Evolutionary conservation across 495 filamentous ascomycete species (phyloP).

Genomic region (Xylaria scruposa): DNA sequence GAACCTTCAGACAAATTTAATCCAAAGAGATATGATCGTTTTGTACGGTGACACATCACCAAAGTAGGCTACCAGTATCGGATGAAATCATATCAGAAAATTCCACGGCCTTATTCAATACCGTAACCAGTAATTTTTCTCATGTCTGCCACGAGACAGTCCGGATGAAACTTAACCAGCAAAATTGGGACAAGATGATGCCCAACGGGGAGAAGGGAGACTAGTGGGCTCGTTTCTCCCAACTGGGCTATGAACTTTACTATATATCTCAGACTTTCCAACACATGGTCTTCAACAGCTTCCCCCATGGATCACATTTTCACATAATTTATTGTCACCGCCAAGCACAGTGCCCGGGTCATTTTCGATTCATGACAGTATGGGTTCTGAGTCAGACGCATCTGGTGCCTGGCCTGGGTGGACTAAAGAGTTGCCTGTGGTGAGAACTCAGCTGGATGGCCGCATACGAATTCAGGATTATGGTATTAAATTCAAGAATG

Average conservation of each 20-base stretch:
- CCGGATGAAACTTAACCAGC: neutral
- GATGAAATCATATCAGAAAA: neutral
- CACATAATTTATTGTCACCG: neutral
- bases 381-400: neutral
- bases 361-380: neutral
- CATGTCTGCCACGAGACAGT: neutral
- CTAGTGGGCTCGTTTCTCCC: no score
- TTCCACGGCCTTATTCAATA: neutral
- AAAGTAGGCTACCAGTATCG: neutral
- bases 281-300: neutral
- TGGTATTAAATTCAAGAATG: neutral
- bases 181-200: neutral
- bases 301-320: neutral
- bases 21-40: neutral
- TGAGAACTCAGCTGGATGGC: neutral
- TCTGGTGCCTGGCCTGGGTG: neutral
- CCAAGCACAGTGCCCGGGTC: neutral
- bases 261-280: neutral
- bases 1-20: no score
- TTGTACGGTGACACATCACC: neutral
- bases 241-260: neutral
- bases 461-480: neutral
- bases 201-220: no score
- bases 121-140: neutral
- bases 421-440: neutral